These are phyloP conservation scores for Exserohilum turcica DNA, from an alignment of 2,329 filamentous ascomycete species.

Conservation along the genomic window DNA sequence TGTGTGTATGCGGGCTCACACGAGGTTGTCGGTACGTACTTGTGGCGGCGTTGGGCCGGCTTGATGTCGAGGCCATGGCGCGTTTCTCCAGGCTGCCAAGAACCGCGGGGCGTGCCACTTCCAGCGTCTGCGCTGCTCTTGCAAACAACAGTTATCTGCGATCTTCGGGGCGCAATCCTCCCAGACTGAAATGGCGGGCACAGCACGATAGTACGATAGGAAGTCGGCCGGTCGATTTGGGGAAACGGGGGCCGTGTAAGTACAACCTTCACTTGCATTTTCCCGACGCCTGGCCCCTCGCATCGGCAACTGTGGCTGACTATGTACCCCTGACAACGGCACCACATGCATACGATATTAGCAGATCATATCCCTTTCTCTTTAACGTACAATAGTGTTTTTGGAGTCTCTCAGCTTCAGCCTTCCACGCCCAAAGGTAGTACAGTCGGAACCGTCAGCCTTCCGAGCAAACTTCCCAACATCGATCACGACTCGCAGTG, in stretches of 20 bases:
- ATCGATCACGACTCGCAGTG: no score
- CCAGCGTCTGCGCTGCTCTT: neutral
- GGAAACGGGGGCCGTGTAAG: neutral
- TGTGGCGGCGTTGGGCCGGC: neutral
- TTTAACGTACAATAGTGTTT: no score
- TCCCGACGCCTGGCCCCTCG: neutral
- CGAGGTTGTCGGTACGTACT: neutral
- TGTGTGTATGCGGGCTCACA: neutral
- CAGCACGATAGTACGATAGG: neutral
- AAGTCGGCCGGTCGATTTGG: neutral
- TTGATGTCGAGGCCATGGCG: neutral
- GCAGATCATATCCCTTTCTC: no score
- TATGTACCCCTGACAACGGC: no score
- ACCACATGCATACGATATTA: no score
- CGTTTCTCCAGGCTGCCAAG: neutral
- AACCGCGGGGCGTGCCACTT: neutral
- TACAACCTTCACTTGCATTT: no score
- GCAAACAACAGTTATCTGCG: neutral
- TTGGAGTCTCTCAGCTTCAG: no score
- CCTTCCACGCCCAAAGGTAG: no score
- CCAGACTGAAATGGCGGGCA: no score
- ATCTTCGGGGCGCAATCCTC: neutral
- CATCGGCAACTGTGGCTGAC: neutral
- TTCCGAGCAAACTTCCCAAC: no score
- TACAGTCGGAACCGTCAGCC: no score